Evolutionary conservation across 495 filamentous ascomycete genomes (phyloP), one percentile per base, ranked within the genome.

Genomic region (Penicillium dipodomyicola): DNA sequence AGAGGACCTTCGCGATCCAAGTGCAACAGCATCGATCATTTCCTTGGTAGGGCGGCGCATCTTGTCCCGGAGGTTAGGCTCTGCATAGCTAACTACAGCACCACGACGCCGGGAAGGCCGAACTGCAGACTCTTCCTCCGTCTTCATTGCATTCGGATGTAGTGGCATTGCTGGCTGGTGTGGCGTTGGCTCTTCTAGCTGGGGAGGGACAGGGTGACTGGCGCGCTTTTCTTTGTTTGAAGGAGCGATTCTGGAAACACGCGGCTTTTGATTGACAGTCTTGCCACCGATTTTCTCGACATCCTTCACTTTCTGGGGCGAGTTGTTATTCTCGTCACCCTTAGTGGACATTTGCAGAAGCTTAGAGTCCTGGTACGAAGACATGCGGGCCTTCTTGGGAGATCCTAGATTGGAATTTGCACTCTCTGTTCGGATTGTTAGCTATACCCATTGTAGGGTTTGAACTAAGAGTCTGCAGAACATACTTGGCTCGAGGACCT

Each of bases 11-110:
- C 72, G 70, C 35, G 65, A 52, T 32, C 71, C 80, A 52, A 83
- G 80, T 4, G 73, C 64, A 41, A 92, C 89, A 8, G 89, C 89
- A 67, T 90, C 87, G 35, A 85, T 78, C 6, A 93, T 70, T 51
- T 87, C 81, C 58, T 87, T 89, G 15, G 86, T 87, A 20, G 89
- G 87, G 48, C 91, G 84, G 49, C 91, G 81, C 91, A 96, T 95
- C 74, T 96, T 96, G 62, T 85, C 87, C 49, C 88, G 80, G 32
- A 96, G 75, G 64, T 88, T 95, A 9, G 91, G 91, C 68, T 93
- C 88, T 22, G 90, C 88, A 67, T 96, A 96, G 73, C 88, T 94
- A 45, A 96, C 80, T 29, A 80, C 78, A 7, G 82, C 74, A 49
- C 85, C 75, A 12, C 84, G 80, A 57, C 90, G 83, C 25, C 91